A percentile compares a stretch with the other conserved stretches of the same genome.
These are phyloP conservation scores for Thalassiosira livingstoniorum DNA, from an alignment of 352 stramenopile genomes.

Conservation along the genomic window DNA sequence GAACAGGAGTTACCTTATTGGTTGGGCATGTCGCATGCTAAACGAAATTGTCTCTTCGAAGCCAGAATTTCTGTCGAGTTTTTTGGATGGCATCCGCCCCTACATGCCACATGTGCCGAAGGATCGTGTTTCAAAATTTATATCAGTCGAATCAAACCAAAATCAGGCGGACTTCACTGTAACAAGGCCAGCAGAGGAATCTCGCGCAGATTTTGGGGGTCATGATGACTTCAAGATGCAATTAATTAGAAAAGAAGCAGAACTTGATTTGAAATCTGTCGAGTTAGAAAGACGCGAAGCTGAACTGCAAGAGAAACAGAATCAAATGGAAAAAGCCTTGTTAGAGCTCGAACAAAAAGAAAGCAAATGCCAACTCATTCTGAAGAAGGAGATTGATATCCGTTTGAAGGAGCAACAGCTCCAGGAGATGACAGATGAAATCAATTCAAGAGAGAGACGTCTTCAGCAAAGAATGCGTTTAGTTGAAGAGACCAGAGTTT, in stretches of 20 bases:
- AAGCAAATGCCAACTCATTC: slow-evolving; percentile 38
- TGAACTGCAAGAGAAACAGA: neutral
- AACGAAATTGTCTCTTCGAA: slow-evolving; percentile 37
- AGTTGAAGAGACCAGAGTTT: too few relatives aligned
- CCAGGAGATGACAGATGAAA: slow-evolving; percentile 37
- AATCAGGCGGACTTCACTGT: slow-evolving; percentile 8
- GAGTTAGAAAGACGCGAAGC: slow-evolving; percentile 4
- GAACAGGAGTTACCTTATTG: slow-evolving; percentile 42
- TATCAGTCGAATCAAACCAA: slow-evolving; percentile 42
- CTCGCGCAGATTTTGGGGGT: neutral
- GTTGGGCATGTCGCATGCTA: slow-evolving; percentile 51
- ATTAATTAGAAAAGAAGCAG: neutral
- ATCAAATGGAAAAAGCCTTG: neutral
- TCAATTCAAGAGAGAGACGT: slow-evolving; percentile 11
- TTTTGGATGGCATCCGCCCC: slow-evolving; percentile 32
- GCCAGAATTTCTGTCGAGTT: slow-evolving; percentile 21
- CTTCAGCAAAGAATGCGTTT: slow-evolving; percentile 41
- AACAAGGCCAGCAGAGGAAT: too few relatives aligned
- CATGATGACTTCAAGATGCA: neutral
- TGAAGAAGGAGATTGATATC: slow-evolving; percentile 36
- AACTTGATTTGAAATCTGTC: neutral
- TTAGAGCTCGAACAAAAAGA: slow-evolving; percentile 43
- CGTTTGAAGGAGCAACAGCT: slow-evolving; percentile 45
- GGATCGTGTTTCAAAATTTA: slow-evolving; percentile 19
- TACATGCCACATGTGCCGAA: slow-evolving; percentile 35